Conservation (phyloP, 75 land plant genomes). For the Adiantum capillusveneris region DNA sequence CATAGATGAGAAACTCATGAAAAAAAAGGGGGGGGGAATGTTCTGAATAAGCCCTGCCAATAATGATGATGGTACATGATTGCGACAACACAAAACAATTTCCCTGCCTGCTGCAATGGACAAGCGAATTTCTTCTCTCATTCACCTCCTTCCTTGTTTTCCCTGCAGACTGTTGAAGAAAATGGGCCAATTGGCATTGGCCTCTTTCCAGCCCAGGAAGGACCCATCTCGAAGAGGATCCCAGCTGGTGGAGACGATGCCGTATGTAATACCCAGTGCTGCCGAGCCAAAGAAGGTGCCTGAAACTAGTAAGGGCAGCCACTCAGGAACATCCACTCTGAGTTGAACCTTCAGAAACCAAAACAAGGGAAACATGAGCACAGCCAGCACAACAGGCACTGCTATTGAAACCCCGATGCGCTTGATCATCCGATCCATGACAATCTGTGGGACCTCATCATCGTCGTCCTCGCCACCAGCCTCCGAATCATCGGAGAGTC, state of each 20-base stretch:
- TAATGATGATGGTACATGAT: too few species aligned
- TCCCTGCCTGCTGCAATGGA: too few species aligned
- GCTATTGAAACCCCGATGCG: conserved; percentile 50
- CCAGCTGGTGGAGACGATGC: conserved; percentile 72
- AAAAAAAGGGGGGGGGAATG: too few species aligned
- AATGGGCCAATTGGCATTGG: conserved; percentile 70
- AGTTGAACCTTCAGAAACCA: conserved; percentile 37
- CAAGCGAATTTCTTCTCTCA: too few species aligned
- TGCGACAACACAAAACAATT: too few species aligned
- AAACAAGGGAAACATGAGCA: conserved; percentile 32
- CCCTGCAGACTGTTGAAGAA: conserved; percentile 39
- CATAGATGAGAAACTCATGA: too few species aligned
- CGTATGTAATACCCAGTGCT: conserved; percentile 70
- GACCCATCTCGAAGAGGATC: conserved; percentile 60
- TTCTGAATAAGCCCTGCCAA: too few species aligned
- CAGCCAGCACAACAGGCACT: conserved; percentile 45
- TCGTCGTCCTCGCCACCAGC: conserved; percentile 29
- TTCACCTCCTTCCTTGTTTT: conserved; percentile 25
- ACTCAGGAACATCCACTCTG: conserved; percentile 59
- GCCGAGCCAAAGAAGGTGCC: conserved; percentile 53
- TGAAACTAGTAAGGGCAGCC: conserved; percentile 61
- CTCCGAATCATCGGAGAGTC: not conserved
- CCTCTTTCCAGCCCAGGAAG: conserved; percentile 65
- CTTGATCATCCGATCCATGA: conserved; percentile 57
- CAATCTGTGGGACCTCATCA: conserved; percentile 53